phyloP scores from a whole-genome alignment of 2,329 filamentous ascomycete genomes.

The Tolypocladium guangdongense region DNA sequence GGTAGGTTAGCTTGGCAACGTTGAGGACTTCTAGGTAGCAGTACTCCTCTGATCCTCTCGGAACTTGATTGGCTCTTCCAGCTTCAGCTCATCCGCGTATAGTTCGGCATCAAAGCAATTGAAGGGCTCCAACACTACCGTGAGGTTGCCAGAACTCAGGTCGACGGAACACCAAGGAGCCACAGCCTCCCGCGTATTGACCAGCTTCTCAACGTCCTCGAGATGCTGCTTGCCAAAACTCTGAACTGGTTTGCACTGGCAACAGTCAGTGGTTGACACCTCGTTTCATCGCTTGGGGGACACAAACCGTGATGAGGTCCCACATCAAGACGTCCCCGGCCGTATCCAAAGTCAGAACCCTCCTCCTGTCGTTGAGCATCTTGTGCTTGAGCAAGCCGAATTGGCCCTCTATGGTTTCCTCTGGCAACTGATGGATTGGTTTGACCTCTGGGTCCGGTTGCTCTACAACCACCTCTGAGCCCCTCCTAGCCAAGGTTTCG shows the following conservation, averaged over 20 bases:
- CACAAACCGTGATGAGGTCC: conserved; percentile 73
- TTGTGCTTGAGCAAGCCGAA: conserved; percentile 91
- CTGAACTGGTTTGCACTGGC: conserved; percentile 70
- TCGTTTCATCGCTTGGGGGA: neutral
- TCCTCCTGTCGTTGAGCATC: conserved; percentile 79
- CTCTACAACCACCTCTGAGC: conserved; percentile 18
- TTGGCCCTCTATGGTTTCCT: conserved; percentile 85
- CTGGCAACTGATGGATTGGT: conserved; percentile 57
- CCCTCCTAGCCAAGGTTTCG: conserved; percentile 28
- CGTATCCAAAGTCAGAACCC: conserved; percentile 85
- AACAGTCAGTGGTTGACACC: neutral
- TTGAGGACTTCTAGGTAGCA: conserved; percentile 14
- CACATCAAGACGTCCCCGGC: conserved; percentile 90
- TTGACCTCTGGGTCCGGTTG: conserved; percentile 27
- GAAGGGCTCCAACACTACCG: conserved; percentile 83
- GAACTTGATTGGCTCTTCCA: conserved; percentile 68
- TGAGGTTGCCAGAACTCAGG: conserved; percentile 81
- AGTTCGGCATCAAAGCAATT: conserved; percentile 97
- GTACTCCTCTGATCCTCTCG: conserved; percentile 87
- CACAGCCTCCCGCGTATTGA: conserved; percentile 82
- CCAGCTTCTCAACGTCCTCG: conserved; percentile 77
- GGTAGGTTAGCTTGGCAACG: conserved; percentile 10
- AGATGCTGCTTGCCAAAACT: conserved; percentile 92
- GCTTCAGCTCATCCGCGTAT: conserved; percentile 79
- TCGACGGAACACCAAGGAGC: conserved; percentile 96